Base-by-base conservation (phyloP, 805 yeast genomes). In the Barnettozyma wickerhamii region DNA sequence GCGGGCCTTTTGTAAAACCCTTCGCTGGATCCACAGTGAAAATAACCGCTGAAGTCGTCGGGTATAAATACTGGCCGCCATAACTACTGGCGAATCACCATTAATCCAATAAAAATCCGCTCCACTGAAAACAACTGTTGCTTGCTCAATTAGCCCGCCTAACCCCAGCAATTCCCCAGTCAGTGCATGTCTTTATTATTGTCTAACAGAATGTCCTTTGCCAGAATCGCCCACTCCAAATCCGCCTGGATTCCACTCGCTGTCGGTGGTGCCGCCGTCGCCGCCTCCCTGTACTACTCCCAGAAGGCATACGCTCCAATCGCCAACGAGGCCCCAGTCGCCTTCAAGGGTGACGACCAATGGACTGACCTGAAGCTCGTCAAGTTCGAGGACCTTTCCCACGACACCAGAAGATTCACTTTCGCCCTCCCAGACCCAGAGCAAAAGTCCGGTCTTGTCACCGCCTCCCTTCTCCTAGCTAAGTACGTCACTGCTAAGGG, bases 401-500 rank as follows among this genome's bases (percentile, higher is more conserved):
- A 69, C 23, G 81, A 83, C 64, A 73, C 91, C 56, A 84, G 78
- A 64, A 73, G 76, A 53, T 74, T 84, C 57, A 72, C 77, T 19
- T 87, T 90, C 54, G 81, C 77, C 46, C 75, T 89, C 51, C 84
- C 85, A 28, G 62, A 72, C 39, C 61, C 72, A 19, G 90, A 83
- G 56, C 76, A 80, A 45, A 78, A 71, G 15, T 72, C 88, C 23
- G 98, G 98, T 27, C 74, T 89, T 52, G 68, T 74, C 50, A 74
- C 83, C 38, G 95, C 98, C 32, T 85, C 93, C 23, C 78, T 83
- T 49, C 62, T 93, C 33, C 62, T 93, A 61, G 77, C 95, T 64
- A 90, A 89, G 70, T 86, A 69, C 59, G 82, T 79, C 41, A 81
- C 91, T 45, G 77, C 80, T 47, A 86, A 87, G 69, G 98, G 97